Conservation (phyloP, 2,329 filamentous ascomycete genomes). For the Colletotrichum somersetense region DNA sequence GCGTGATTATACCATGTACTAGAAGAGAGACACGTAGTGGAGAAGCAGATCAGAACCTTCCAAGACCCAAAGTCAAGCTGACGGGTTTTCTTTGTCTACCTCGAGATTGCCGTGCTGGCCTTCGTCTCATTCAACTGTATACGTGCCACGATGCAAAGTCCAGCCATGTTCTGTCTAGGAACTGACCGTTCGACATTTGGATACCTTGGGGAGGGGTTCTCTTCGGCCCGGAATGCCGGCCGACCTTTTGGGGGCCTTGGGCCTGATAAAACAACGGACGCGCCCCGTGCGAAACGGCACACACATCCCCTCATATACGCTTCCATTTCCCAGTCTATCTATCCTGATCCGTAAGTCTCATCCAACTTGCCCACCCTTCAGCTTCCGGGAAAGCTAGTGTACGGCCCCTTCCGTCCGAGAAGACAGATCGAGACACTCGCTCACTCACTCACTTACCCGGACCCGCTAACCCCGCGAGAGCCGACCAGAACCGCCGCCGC, state of each 20-base stretch:
- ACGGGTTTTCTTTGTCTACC: not conserved
- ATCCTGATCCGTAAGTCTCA: not conserved
- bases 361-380: not conserved
- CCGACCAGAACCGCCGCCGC: too few species aligned
- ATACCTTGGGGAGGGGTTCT: not conserved
- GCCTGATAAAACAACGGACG: constrained; percentile 4
- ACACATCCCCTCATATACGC: not conserved
- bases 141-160: too few species aligned
- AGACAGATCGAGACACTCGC: not conserved
- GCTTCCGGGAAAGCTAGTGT: not conserved
- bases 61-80: not conserved
- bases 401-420: too few species aligned
- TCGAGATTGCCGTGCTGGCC: too few species aligned
- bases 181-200: not conserved
- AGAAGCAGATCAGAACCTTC: constrained; percentile 28
- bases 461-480: constrained; percentile 3
- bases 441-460: not conserved
- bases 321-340: not conserved
- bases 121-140: too few species aligned
- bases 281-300: not conserved
- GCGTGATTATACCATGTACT: constrained; percentile 37
- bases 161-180: not conserved
- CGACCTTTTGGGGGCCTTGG: too few species aligned
- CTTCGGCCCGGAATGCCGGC: constrained; percentile 35
- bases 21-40: constrained; percentile 6